A percentile compares a stretch with the other conserved stretches of the same genome.
Evolutionary conservation across 192 early-diverging fungal genomes (phyloP).

Genomic region (Coemansia guatemalensis): DNA sequence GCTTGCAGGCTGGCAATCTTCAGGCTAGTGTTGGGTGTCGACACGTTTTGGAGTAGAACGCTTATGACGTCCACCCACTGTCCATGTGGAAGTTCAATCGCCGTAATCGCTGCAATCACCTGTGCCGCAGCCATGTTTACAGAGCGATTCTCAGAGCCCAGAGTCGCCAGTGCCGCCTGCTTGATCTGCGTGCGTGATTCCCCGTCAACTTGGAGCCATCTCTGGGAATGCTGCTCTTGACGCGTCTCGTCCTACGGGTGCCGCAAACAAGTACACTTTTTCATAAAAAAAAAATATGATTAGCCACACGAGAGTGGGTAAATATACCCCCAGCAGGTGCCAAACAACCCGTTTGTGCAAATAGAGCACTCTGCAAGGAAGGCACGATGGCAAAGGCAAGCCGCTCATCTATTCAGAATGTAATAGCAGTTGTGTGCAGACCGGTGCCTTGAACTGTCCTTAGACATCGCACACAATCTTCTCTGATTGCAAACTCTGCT

Average conservation of each 20-base stretch:
- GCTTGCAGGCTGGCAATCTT: slow-evolving; percentile 83
- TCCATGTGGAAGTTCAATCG: slow-evolving; percentile 84
- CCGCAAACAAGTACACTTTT: neutral
- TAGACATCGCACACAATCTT: too few species aligned
- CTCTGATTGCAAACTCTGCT: too few species aligned
- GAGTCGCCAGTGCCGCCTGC: slow-evolving; percentile 53
- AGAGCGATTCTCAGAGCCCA: slow-evolving; percentile 42
- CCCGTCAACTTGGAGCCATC: slow-evolving; percentile 66
- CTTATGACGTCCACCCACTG: slow-evolving; percentile 89
- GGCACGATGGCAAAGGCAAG: too few species aligned
- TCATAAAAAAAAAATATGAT: too few species aligned
- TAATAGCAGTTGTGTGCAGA: too few species aligned
- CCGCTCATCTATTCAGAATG: too few species aligned
- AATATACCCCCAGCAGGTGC: too few species aligned
- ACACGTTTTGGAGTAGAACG: slow-evolving; percentile 75
- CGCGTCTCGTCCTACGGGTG: slow-evolving; percentile 44
- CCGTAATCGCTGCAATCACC: slow-evolving; percentile 87
- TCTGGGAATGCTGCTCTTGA: slow-evolving; percentile 60
- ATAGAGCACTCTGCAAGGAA: too few species aligned
- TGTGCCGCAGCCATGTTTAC: slow-evolving; percentile 74
- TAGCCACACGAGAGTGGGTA: too few species aligned
- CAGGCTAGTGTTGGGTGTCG: slow-evolving; percentile 65
- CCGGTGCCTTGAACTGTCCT: too few species aligned
- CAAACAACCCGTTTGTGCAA: too few species aligned
- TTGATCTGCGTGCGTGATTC: slow-evolving; percentile 68